A percentile compares a stretch with the other conserved stretches of the same genome.
These are phyloP conservation scores for Sarocladium kiliense DNA, from an alignment of 2,329 filamentous ascomycete genomes.

Conservation along the genomic window DNA sequence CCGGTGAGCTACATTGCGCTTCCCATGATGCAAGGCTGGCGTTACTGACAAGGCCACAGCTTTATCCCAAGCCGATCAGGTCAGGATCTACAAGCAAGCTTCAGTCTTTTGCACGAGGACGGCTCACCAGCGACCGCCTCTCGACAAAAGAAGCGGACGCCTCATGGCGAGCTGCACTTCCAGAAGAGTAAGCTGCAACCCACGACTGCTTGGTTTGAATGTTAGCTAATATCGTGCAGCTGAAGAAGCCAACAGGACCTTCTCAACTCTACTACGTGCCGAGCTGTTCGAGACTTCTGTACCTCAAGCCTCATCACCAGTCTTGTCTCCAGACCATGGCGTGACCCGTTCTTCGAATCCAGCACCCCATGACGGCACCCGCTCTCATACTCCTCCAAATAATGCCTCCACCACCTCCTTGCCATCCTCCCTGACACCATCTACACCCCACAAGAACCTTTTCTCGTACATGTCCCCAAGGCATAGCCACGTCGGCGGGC, in stretches of 20 bases:
- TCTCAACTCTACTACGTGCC: constrained; percentile 78
- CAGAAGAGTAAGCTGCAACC: constrained; percentile 66
- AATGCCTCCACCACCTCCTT: constrained; percentile 55
- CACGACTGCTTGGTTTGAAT: not conserved
- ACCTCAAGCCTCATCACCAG: constrained; percentile 69
- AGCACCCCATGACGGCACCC: constrained; percentile 58
- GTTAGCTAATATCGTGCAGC: constrained; percentile 37
- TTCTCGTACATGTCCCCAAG: constrained; percentile 84
- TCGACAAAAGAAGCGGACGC: constrained; percentile 75
- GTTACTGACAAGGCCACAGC: constrained; percentile 41
- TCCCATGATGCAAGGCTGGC: not conserved
- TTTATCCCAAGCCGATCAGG: constrained; percentile 94
- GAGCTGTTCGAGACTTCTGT: constrained; percentile 91
- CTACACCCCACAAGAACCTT: constrained; percentile 94
- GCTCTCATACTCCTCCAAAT: constrained; percentile 76
- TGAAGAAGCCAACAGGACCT: constrained; percentile 92
- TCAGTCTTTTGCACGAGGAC: constrained; percentile 86
- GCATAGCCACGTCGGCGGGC: constrained; percentile 65
- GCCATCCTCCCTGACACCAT: constrained; percentile 78
- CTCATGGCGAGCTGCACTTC: constrained; percentile 87
- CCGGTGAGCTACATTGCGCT: constrained; percentile 38
- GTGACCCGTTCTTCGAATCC: constrained; percentile 44
- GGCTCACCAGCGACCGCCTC: constrained; percentile 89
- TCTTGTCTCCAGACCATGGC: constrained; percentile 54
- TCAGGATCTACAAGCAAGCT: constrained; percentile 89